A percentile compares a stretch with the other conserved stretches of the same genome.
These are phyloP conservation scores for Rhizophagus clarus DNA, from an alignment of 192 early-diverging fungal species.

Conservation along the genomic window DNA sequence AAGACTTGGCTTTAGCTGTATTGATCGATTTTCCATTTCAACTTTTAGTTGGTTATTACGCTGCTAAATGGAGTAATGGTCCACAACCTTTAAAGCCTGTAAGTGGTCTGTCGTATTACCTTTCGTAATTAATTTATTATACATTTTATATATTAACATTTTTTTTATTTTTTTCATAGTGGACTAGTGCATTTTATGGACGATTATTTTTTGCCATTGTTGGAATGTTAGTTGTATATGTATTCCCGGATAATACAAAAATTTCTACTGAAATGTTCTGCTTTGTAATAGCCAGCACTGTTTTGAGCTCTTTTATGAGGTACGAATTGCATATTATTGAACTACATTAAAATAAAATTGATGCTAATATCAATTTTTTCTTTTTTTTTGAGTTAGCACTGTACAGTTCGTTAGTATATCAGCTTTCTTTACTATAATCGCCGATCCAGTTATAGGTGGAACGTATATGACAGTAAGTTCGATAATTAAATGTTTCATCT, in stretches of 20 bases:
- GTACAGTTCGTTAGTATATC: slow-evolving; percentile 97
- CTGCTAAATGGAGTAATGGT: slow-evolving; percentile 93
- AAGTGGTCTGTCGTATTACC: slow-evolving; percentile 29
- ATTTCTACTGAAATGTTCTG: slow-evolving; percentile 71
- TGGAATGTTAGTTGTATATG: slow-evolving; percentile 82
- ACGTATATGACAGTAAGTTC: slow-evolving; percentile 78
- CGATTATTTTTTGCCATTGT: slow-evolving; percentile 77
- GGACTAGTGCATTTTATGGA: slow-evolving; percentile 90
- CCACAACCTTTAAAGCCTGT: slow-evolving; percentile 80
- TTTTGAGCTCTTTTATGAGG: slow-evolving; percentile 83
- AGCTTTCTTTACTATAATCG: slow-evolving; percentile 93
- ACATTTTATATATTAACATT: neutral
- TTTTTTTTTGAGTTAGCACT: slow-evolving; percentile 50
- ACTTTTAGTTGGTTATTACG: slow-evolving; percentile 96
- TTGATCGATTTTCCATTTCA: slow-evolving; percentile 97
- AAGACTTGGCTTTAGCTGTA: slow-evolving; percentile 91
- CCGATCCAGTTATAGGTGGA: slow-evolving; percentile 93
- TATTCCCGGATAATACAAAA: slow-evolving; percentile 71
- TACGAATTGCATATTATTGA: slow-evolving; percentile 29
- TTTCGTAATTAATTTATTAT: neutral
- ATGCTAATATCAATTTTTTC: neutral
- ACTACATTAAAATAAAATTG: no score
- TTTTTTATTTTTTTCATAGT: slow-evolving; percentile 49
- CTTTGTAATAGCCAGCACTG: slow-evolving; percentile 76
- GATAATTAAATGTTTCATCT: neutral